Percentiles rank a stretch among this genome's conserved stretches.
These are phyloP conservation scores for Centella asiatica DNA, from an alignment of 129 eudicot species.

Conservation along the genomic window DNA sequence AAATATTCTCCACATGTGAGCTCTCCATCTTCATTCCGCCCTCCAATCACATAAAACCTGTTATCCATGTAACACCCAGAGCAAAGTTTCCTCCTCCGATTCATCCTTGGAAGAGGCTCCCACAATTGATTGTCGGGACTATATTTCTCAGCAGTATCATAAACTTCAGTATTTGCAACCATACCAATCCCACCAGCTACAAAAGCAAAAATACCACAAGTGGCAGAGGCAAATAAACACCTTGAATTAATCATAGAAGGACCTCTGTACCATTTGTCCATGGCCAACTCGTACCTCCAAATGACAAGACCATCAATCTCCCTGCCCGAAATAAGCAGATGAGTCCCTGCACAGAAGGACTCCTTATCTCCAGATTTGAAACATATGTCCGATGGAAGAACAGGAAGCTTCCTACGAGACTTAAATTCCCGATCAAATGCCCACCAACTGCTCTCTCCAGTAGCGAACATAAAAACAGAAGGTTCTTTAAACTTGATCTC, in stretches of 20 bases:
- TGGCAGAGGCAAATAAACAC: conserved; percentile 84
- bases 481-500: conserved; percentile 39
- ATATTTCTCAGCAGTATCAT: conserved; percentile 59
- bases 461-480: conserved; percentile 65
- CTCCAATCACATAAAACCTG: conserved; percentile 77
- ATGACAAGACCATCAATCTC: conserved; percentile 57
- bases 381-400: conserved; percentile 50
- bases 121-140: conserved; percentile 51
- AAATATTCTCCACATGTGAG: conserved; percentile 78
- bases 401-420: conserved; percentile 53
- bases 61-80: conserved; percentile 73
- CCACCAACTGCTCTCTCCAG: conserved; percentile 73
- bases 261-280: conserved; percentile 65
- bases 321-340: conserved; percentile 72
- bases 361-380: conserved; percentile 70
- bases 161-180: conserved; percentile 18
- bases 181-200: conserved; percentile 74
- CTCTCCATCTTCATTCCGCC: conserved; percentile 53
- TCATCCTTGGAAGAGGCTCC: conserved; percentile 81
- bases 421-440: conserved; percentile 58
- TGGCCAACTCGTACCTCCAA: conserved; percentile 62
- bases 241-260: conserved; percentile 68
- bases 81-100: conserved; percentile 49
- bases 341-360: conserved; percentile 79
- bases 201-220: conserved; percentile 56